Evolutionary conservation across 2,329 filamentous ascomycete genomes (phyloP), one percentile per base, ranked within the genome.

Genomic region (Ophiostoma ips): DNA sequence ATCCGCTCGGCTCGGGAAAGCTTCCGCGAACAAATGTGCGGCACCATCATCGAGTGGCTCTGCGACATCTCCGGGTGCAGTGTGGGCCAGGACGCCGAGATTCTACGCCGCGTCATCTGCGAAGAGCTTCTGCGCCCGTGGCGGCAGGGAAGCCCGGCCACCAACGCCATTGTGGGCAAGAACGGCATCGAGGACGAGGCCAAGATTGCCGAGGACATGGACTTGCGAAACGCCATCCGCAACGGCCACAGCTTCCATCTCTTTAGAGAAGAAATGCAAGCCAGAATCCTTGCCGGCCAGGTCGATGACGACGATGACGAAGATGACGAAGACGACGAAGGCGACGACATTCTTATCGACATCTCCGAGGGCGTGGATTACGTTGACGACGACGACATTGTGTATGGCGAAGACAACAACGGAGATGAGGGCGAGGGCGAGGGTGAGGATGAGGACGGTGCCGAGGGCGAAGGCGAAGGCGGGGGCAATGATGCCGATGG

Each of bases 11-110:
- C 92, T 5, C 78, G 94, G 58, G 92, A 98, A 66, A 96, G 88
- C 0, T 98, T 96, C 67, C 78, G 92, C 52, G 92, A 98, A 49
- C 86, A 96, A 63, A 98, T 98, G 94, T 95, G 89, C 59, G 88
- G 86, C n/a, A 87, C 88, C 15, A 90, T 98, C 54, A 84, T 98
- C 49, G 89, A 95, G 59, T 98, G 94, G 94, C 75, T 98, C 18
- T 77, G 82, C 48, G 94, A 98, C 64, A 94, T 98, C 59, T 79
- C 88, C 8, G 88, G 88, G 30, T 95, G 89, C 64, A 84, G 80
- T 49, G 84, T 95, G 44, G 87, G 87, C 1, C 72, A 79, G 31
- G 87, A 98, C 60, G 77, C 81, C 54, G 73, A 85, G 53, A 79
- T 96, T 16, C 70, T 98, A 40, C 78, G 88, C 35, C 81, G 79